Evolutionary conservation across 106 monocot species (phyloP).

Genomic region (Hemerocallis citrina): DNA sequence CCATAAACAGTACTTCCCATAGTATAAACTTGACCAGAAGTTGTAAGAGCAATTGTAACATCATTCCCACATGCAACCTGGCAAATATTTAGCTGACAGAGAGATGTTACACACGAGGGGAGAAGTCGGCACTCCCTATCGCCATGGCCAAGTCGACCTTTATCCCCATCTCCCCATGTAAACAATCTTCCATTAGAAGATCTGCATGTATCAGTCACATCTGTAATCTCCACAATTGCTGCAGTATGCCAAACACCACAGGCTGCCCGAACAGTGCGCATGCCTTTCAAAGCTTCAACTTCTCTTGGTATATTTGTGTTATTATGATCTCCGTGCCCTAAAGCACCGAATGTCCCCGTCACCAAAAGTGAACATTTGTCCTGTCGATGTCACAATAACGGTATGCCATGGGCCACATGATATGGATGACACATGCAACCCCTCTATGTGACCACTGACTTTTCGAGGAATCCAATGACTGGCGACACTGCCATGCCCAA

Average conservation of each 20-base stretch:
- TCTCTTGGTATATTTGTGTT: constrained; percentile 22
- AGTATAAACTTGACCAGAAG: constrained; percentile 32
- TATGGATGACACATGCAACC: constrained; percentile 31
- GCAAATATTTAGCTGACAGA: constrained; percentile 24
- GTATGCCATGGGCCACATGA: constrained; percentile 49
- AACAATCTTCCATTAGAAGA: constrained; percentile 19
- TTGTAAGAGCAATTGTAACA: constrained; percentile 27
- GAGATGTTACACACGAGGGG: constrained; percentile 28
- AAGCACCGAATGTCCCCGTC: constrained; percentile 44
- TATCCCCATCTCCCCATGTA: constrained; percentile 51
- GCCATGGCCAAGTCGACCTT: constrained; percentile 35
- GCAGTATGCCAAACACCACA: constrained; percentile 48
- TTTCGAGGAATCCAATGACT: constrained; percentile 53
- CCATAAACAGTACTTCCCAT: constrained; percentile 38
- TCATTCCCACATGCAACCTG: constrained; percentile 37
- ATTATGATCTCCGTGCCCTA: constrained; percentile 32
- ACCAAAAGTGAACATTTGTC: constrained; percentile 36
- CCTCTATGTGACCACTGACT: constrained; percentile 28
- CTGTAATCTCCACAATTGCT: constrained; percentile 28
- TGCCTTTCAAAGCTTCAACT: constrained; percentile 29
- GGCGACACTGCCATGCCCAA: constrained; percentile 36
- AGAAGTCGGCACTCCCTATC: constrained; percentile 20
- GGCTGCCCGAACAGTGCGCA: constrained; percentile 21
- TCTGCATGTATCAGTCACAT: constrained; percentile 4
- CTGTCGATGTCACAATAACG: constrained; percentile 29